A percentile compares a stretch with the other conserved stretches of the same genome.
Evolutionary conservation across 2,329 filamentous ascomycete genomes (phyloP).

Genomic region (Keithomyces neogunnii): DNA sequence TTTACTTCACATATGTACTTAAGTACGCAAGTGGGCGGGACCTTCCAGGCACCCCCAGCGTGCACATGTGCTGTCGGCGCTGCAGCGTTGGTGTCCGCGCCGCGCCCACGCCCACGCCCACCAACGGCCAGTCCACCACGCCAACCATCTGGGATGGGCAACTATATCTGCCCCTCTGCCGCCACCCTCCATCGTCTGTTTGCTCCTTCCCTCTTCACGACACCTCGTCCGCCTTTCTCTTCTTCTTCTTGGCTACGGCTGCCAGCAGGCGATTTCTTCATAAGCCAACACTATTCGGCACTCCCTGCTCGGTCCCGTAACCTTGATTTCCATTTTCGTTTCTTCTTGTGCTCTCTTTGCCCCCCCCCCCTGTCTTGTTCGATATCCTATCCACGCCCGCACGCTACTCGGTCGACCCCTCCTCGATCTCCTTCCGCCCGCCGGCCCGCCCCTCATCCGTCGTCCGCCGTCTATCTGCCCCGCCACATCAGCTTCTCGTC

Average conservation of each 20-base stretch:
- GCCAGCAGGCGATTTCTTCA: conserved; percentile 44
- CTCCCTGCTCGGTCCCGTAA: conserved; percentile 43
- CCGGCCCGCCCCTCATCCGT: conserved; percentile 1
- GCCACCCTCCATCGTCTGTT: conserved; percentile 36
- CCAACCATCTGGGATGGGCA: neutral
- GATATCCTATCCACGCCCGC: conserved; percentile 1
- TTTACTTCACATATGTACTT: too few species aligned
- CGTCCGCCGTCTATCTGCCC: neutral
- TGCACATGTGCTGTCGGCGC: too few species aligned
- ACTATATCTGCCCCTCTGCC: conserved; percentile 16
- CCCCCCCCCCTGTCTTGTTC: conserved; percentile 1
- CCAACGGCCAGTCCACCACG: neutral
- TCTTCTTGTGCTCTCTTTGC: conserved; percentile 32
- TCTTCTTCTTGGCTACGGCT: conserved; percentile 49
- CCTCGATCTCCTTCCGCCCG: neutral
- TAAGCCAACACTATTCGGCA: conserved; percentile 14
- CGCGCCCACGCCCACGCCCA: too few species aligned
- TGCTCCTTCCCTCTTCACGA: conserved; percentile 44
- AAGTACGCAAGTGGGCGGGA: too few species aligned
- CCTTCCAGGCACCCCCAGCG: too few species aligned
- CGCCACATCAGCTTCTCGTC: neutral
- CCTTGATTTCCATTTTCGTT: conserved; percentile 32
- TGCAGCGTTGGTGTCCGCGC: too few species aligned
- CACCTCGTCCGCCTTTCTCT: conserved; percentile 49
- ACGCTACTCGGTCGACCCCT: neutral